Percentiles rank a stretch among this genome's conserved stretches.
Conservation (phyloP, 2,329 filamentous ascomycete genomes). For the Fusarium zealandicum region DNA sequence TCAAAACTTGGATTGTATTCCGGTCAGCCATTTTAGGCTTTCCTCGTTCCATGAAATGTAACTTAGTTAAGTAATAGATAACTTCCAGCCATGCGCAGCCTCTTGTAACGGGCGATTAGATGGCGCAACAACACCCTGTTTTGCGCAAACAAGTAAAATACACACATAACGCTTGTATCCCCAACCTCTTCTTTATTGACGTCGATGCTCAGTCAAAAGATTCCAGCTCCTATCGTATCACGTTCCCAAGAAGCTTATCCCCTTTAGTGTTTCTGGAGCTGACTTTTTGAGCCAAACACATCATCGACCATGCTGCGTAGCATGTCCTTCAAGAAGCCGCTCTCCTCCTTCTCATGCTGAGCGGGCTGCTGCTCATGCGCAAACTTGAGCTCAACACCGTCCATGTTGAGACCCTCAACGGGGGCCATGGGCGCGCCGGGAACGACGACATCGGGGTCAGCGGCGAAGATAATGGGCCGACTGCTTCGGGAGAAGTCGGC, state of each 20-base stretch:
- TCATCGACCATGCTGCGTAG: conserved; percentile 66
- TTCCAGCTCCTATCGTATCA: conserved; percentile 12
- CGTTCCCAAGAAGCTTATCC: neutral
- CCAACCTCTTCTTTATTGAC: conserved; percentile 10
- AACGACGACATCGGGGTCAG: conserved; percentile 61
- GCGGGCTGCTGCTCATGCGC: conserved; percentile 49
- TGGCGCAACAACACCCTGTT: conserved; percentile 17
- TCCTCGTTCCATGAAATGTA: conserved; percentile 23
- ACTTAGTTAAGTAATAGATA: conserved; percentile 20
- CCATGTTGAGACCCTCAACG: conserved; percentile 64
- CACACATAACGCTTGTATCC: conserved; percentile 37
- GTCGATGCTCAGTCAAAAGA: conserved; percentile 6
- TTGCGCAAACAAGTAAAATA: conserved; percentile 10
- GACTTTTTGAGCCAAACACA: conserved; percentile 38
- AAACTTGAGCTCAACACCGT: conserved; percentile 64
- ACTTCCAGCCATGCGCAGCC: conserved; percentile 15
- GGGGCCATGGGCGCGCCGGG: conserved; percentile 61
- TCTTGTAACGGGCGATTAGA: conserved; percentile 24
- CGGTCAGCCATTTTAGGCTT: conserved; percentile 25
- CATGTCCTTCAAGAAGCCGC: conserved; percentile 61
- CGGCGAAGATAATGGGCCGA: conserved; percentile 63
- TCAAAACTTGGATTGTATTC: conserved; percentile 22
- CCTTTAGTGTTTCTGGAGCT: conserved; percentile 20
- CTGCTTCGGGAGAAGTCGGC: conserved; percentile 51
- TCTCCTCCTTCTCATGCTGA: conserved; percentile 43